Evolutionary conservation across 257 asterid genomes (phyloP).

Genomic region (Fraxinus cuspidata): DNA sequence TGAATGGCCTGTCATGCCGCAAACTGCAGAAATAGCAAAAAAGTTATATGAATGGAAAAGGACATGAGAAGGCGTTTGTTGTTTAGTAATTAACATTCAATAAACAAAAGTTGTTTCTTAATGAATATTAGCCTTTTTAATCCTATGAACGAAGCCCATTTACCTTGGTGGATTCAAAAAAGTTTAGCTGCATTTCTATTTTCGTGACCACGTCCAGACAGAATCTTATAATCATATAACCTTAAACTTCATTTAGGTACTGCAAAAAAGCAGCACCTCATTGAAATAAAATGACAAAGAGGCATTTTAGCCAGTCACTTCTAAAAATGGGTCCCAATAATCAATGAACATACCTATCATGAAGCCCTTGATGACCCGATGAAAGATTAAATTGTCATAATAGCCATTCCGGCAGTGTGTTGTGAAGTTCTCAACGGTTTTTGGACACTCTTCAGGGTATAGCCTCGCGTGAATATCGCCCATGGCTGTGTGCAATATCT

Average conservation of each 20-base stretch:
- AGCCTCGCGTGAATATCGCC: conserved; percentile 94
- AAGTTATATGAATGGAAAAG: background rate
- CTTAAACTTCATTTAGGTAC: no score
- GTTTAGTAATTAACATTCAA: background rate
- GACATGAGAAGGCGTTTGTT: background rate
- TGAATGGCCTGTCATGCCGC: conserved; percentile 96
- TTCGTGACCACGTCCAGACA: background rate
- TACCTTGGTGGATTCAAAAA: background rate
- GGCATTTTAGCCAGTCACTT: background rate
- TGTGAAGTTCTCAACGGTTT: conserved; percentile 95
- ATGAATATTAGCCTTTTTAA: background rate
- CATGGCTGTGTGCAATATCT: conserved; percentile 94
- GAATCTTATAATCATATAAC: background rate
- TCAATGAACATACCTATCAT: conserved; percentile 36
- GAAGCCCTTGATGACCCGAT: conserved; percentile 93
- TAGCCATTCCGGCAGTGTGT: conserved; percentile 96
- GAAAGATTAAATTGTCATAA: conserved; percentile 91
- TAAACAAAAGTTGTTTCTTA: background rate
- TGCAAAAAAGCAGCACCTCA: no score
- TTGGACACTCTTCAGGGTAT: conserved; percentile 98
- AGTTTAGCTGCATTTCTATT: background rate
- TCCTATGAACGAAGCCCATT: background rate
- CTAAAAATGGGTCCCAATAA: background rate
- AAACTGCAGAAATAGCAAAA: conserved; percentile 58
- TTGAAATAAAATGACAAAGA: no score